phyloP scores from a whole-genome alignment of 1,284 basidiomycete genomes.

The Athelia sp. region DNA sequence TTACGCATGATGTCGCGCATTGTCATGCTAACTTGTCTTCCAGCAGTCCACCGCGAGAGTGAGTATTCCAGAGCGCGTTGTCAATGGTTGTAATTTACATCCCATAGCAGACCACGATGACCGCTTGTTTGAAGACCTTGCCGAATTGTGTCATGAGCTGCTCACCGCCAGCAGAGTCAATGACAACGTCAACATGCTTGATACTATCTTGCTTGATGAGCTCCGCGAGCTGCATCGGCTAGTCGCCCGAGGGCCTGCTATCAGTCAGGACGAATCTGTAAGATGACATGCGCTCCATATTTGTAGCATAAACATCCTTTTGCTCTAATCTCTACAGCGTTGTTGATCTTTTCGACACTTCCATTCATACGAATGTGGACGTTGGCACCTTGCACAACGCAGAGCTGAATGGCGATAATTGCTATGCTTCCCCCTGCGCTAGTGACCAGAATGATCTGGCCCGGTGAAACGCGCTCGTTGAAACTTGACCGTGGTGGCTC shows the following conservation, averaged over 20 bases:
- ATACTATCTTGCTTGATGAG: conserved; percentile 40
- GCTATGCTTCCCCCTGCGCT: conserved; percentile 85
- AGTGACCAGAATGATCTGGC: conserved; percentile 76
- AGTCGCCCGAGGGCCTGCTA: conserved; percentile 39
- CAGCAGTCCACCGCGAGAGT: conserved; percentile 57
- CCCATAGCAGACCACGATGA: conserved; percentile 71
- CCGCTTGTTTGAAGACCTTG: conserved; percentile 64
- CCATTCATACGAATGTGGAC: conserved; percentile 85
- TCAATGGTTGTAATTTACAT: conserved; percentile 42
- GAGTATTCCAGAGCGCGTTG: not conserved
- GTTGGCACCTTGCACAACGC: conserved; percentile 70
- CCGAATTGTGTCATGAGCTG: conserved; percentile 59
- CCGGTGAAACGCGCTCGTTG: conserved; percentile 58
- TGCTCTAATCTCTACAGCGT: conserved; percentile 69
- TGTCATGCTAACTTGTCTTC: conserved; percentile 58
- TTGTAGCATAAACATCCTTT: conserved; percentile 76
- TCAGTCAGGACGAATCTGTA: not conserved
- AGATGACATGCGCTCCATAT: conserved; percentile 36
- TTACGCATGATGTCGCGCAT: conserved; percentile 82
- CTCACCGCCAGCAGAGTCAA: conserved; percentile 81
- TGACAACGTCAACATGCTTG: conserved; percentile 47
- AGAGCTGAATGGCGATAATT: conserved; percentile 71
- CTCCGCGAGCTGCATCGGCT: conserved; percentile 53
- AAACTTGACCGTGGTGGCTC: conserved; percentile 70
- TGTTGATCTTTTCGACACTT: conserved; percentile 62